Conservation (phyloP, 148 eudicot genomes). For the Simmondsia chinensis region DNA sequence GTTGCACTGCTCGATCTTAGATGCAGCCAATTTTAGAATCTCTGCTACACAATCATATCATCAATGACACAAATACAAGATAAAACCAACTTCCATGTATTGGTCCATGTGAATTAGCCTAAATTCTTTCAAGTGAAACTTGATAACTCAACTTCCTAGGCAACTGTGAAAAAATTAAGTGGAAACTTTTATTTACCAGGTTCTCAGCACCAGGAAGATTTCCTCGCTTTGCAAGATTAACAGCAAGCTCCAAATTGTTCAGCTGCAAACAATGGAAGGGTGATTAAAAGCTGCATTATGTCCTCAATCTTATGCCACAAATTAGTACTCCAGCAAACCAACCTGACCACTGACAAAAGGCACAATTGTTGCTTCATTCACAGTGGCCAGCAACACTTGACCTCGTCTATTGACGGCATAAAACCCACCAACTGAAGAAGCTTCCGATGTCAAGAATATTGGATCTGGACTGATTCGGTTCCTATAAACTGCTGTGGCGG, state of each 20-base stretch:
- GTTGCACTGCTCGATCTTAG: no score
- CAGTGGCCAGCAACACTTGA: constrained; percentile 72
- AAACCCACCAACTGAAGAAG: constrained; percentile 71
- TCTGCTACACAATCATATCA: no score
- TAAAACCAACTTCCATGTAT: no score
- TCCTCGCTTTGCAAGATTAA: constrained; percentile 79
- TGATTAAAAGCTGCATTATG: no score
- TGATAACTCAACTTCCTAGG: no score
- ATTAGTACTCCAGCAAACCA: constrained; percentile 3
- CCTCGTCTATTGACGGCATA: constrained; percentile 77
- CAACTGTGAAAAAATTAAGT: no score
- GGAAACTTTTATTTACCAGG: constrained; percentile 50
- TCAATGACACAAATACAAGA: no score
- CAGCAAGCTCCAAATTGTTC: constrained; percentile 79
- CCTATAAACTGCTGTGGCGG: constrained; percentile 70
- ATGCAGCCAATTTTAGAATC: no score
- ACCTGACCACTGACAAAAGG: constrained; percentile 79
- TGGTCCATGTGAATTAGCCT: no score
- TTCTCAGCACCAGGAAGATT: constrained; percentile 84
- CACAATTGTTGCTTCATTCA: constrained; percentile 59
- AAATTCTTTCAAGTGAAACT: no score
- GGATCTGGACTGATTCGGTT: constrained; percentile 81
- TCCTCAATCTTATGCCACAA: no score
- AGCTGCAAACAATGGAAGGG: constrained; percentile 42
- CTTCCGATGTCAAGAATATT: constrained; percentile 67